These are phyloP conservation scores for Monosporascus sp. DNA, from an alignment of 2,329 filamentous ascomycete species.

Conservation along the genomic window DNA sequence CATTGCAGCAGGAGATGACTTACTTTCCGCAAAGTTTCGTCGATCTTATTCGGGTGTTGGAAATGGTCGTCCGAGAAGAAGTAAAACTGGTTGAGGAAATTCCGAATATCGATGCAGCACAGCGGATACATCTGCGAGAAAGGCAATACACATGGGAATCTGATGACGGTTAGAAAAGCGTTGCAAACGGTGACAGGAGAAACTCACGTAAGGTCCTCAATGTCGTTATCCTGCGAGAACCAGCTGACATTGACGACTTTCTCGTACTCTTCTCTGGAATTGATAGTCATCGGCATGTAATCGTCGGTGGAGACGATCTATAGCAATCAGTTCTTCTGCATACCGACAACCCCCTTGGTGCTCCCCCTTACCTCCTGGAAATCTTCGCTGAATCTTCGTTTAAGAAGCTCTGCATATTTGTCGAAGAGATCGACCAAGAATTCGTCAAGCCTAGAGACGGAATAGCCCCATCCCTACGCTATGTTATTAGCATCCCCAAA, in stretches of 20 bases:
- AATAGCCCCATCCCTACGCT: constrained; percentile 77
- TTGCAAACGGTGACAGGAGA: background rate
- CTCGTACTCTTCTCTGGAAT: constrained; percentile 83
- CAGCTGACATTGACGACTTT: constrained; percentile 95
- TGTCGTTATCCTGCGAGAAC: constrained; percentile 79
- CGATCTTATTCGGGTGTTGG: constrained; percentile 81
- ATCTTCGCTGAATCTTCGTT: constrained; percentile 87
- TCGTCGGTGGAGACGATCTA: constrained; percentile 83
- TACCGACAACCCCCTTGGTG: background rate
- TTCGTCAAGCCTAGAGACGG: constrained; percentile 72
- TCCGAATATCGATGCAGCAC: constrained; percentile 96
- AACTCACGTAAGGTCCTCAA: constrained; percentile 68
- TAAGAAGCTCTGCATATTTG: constrained; percentile 88
- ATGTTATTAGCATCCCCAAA: background rate
- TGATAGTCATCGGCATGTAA: constrained; percentile 99
- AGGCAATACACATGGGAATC: constrained; percentile 90
- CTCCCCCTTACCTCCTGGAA: constrained; percentile 69
- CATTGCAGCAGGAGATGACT: constrained; percentile 6
- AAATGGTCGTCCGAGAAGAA: constrained; percentile 97
- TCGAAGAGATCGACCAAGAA: constrained; percentile 87
- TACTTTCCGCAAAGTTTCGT: constrained; percentile 80
- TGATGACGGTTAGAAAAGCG: constrained; percentile 32
- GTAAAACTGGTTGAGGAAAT: constrained; percentile 97
- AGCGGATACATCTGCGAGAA: constrained; percentile 99
- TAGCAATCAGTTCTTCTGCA: constrained; percentile 9